Evolutionary conservation across 1,284 basidiomycete genomes (phyloP).

Genomic region (Papiliotrema nemorosa): DNA sequence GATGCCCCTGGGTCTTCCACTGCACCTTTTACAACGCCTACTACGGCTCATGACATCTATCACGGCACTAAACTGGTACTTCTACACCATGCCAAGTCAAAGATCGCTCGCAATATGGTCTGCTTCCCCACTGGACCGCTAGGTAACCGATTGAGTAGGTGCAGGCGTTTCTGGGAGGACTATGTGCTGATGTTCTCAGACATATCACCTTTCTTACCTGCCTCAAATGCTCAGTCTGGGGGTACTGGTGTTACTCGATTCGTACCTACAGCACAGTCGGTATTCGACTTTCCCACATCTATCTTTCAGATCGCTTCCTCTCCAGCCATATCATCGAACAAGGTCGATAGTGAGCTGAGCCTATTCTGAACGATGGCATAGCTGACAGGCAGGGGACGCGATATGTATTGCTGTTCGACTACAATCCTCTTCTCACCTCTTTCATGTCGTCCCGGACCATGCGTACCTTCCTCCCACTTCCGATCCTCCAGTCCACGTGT

Average conservation of each 20-base stretch:
- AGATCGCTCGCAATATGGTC: conserved; percentile 14
- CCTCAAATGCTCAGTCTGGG: conserved; percentile 4
- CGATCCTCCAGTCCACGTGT: conserved; percentile 5
- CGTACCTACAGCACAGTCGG: conserved; percentile 11
- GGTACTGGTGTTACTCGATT: conserved; percentile 11
- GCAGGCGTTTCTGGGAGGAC: neutral
- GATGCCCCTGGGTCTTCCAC: neutral
- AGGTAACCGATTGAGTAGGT: conserved; percentile 31
- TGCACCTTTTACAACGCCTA: too few species aligned
- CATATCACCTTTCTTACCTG: conserved; percentile 26
- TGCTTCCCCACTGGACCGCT: conserved; percentile 30
- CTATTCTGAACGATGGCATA: neutral
- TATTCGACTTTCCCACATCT: conserved; percentile 20
- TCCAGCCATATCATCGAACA: conserved; percentile 13
- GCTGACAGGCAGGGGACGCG: conserved; percentile 17
- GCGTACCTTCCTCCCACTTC: conserved; percentile 12
- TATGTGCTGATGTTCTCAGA: conserved; percentile 12
- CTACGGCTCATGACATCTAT: conserved; percentile 8
- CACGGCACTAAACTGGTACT: conserved; percentile 17
- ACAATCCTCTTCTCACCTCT: conserved; percentile 17
- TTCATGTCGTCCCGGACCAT: conserved; percentile 22
- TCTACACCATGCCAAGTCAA: conserved; percentile 13
- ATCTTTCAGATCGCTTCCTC: conserved; percentile 30
- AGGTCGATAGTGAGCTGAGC: conserved; percentile 16
- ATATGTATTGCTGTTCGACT: conserved; percentile 24